Base-by-base conservation (phyloP, 768 basidiomycete genomes). In the Tulasnella sp. region DNA sequence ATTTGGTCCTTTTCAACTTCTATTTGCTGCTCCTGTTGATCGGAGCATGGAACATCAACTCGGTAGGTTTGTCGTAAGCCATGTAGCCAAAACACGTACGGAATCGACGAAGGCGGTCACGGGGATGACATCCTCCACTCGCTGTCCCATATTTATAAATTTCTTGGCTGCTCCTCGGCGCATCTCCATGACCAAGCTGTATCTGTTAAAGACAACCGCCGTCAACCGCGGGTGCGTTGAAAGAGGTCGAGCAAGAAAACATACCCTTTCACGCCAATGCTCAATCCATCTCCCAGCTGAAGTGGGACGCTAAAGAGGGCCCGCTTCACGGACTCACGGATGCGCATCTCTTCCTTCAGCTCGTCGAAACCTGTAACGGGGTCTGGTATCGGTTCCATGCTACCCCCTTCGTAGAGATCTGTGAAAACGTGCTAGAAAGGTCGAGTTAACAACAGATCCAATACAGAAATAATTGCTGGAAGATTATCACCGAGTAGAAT, bases 111-210 rank as follows among this genome's bases (percentile, higher is more conserved):
- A 96, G 9, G 88, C 87, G 7, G 95, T 94, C 84, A 90, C 90
- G 76, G 89, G 88, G 64, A 88, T 87, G 0, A 93, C 95, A 76
- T 94, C 92, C 83, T 93, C 94, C 92, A 92, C 93, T 81, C 88
- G 88, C 84, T 92, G 92, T 73, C 91, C 95, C 80, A 91, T 89
- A 83, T 94, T 95, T 48, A 91, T 90, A 81, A 98, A 96, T 84
- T 96, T 94, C 84, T 91, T 93, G 85, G 96, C 93, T 6, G 88
- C 78, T 0, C 94, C 94, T 85, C 93, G 97, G 85, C 90, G 94
- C 86, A 97, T 96, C 84, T 96, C 93, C 1, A 94, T 94, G 22
- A 99, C 89, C 69, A 97, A 86, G 12, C 94, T 93, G 85, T 97
- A 99, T 73, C 96, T 98, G 82, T 22, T 80, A 9, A 34, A 14